Conservation (phyloP, 2,329 filamentous ascomycete genomes). For the Sporothrix euskadiensis region DNA sequence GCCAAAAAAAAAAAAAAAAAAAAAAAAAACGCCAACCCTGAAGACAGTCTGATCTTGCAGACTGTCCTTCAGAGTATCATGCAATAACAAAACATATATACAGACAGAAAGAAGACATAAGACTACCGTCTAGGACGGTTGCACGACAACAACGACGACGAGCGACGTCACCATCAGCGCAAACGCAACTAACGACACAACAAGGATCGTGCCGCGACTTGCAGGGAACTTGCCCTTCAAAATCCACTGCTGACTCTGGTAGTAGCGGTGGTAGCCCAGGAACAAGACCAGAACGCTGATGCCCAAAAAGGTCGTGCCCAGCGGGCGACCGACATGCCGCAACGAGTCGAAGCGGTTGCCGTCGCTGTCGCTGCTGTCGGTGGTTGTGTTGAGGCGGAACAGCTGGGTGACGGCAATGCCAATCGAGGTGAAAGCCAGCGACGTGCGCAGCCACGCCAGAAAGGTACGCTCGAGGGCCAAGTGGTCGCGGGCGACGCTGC, state of each 20-base stretch:
- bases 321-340: conserved; percentile 67
- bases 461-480: conserved; percentile 81
- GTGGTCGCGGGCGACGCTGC: conserved; percentile 79
- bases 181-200: conserved; percentile 67
- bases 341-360: conserved; percentile 45
- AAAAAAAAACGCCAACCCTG: background rate
- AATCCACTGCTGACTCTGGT: conserved; percentile 76
- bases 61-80: background rate
- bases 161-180: conserved; percentile 62
- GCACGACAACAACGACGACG: conserved; percentile 60
- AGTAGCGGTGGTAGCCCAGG: conserved; percentile 76
- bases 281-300: conserved; percentile 74
- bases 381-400: conserved; percentile 75
- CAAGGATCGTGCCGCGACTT: conserved; percentile 70
- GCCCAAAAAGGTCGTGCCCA: conserved; percentile 74
- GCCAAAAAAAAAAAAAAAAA: background rate
- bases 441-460: conserved; percentile 81
- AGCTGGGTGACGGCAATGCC: conserved; percentile 82
- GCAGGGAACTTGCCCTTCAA: conserved; percentile 79
- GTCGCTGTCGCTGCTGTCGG: conserved; percentile 42
- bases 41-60: background rate
- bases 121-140: conserved; percentile 35
- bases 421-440: conserved; percentile 77
- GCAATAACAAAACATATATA: background rate
- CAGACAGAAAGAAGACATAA: background rate